These are phyloP conservation scores for Didymella exigua DNA, from an alignment of 2,329 filamentous ascomycete genomes.

Conservation along the genomic window DNA sequence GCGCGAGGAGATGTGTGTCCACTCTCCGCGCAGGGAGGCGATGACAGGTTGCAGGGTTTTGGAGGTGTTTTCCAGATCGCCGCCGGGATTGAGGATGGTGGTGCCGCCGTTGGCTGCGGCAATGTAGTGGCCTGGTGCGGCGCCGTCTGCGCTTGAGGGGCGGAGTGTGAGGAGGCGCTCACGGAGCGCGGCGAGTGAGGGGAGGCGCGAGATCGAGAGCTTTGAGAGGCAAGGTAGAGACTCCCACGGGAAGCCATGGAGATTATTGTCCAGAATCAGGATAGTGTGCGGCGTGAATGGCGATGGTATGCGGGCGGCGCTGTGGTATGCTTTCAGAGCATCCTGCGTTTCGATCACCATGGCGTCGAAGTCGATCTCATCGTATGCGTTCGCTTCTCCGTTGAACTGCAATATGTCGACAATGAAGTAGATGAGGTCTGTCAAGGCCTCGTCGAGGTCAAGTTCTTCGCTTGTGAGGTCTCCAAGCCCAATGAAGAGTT, in stretches of 20 bases:
- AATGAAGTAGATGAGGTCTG: conserved; percentile 92
- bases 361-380: conserved; percentile 93
- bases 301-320: conserved; percentile 49
- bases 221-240: conserved; percentile 84
- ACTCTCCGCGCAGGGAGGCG: conserved; percentile 55
- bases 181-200: conserved; percentile 81
- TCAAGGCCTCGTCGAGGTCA: conserved; percentile 87
- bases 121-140: conserved; percentile 53
- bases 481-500: conserved; percentile 86
- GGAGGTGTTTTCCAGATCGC: conserved; percentile 82
- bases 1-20: conserved; percentile 71
- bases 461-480: conserved; percentile 69
- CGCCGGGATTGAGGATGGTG: conserved; percentile 88
- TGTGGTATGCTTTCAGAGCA: conserved; percentile 79
- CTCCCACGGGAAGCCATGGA: conserved; percentile 96
- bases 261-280: conserved; percentile 85
- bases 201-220: conserved; percentile 82
- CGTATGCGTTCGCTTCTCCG: conserved; percentile 93
- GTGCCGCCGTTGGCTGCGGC: conserved; percentile 61
- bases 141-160: conserved; percentile 12
- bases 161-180: conserved; percentile 70
- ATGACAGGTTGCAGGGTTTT: conserved; percentile 73
- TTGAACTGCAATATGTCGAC: conserved; percentile 97
- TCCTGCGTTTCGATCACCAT: conserved; percentile 90
- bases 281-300: conserved; percentile 70